A percentile compares a stretch with the other conserved stretches of the same genome.
Conservation (phyloP, 139 green algal species). For the Micromonas pusilla region DNA sequence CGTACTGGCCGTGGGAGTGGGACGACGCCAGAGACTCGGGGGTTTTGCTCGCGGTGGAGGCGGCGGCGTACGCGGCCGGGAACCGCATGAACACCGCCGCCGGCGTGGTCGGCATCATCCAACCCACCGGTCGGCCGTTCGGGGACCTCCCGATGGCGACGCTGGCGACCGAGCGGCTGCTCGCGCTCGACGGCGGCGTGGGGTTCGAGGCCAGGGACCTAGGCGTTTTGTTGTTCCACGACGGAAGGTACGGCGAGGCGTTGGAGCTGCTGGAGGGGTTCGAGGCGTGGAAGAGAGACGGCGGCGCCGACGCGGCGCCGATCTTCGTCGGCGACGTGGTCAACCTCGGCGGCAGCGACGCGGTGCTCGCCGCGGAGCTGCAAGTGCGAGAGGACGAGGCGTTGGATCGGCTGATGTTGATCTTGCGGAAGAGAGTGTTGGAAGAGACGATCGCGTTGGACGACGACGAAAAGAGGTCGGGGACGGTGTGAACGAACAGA, state of each 20-base stretch:
- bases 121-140: conserved; percentile 23
- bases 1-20: conserved; percentile 35
- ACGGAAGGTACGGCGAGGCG: background rate
- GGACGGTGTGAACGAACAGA: too few species aligned
- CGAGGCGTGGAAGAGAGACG: background rate
- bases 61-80: conserved; percentile 12
- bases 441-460: background rate
- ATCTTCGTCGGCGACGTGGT: background rate
- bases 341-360: background rate
- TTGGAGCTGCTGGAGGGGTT: conserved; percentile 8
- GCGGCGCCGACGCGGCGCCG: background rate
- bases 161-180: conserved; percentile 12
- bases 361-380: background rate
- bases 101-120: conserved; percentile 22
- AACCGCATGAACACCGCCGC: conserved; percentile 14
- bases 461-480: too few species aligned
- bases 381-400: conserved; percentile 7
- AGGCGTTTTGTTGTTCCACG: conserved; percentile 21
- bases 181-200: background rate
- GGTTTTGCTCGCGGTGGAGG: conserved; percentile 18
- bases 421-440: background rate
- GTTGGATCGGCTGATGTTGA: background rate
- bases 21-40: conserved; percentile 8
- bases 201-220: conserved; percentile 18
- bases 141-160: conserved; percentile 16